These are phyloP conservation scores for Phytophthora multivora DNA, from an alignment of 352 stramenopile genomes.

Conservation along the genomic window DNA sequence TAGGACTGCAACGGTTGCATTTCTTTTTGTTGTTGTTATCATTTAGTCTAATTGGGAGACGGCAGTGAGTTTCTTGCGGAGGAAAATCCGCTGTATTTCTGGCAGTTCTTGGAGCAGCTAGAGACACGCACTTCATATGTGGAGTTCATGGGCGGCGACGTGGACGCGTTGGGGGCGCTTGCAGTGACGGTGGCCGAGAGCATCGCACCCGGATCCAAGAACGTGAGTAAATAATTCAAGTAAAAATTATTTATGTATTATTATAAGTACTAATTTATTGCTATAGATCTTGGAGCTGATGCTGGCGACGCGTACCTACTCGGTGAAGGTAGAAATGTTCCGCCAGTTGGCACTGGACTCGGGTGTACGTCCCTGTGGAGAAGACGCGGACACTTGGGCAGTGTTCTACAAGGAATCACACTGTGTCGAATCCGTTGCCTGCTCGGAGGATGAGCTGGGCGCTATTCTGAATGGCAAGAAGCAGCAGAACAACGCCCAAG, in stretches of 20 bases:
- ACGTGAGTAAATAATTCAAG: conserved; percentile 34
- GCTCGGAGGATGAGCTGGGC: conserved; percentile 54
- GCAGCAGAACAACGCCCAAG: conserved; percentile 27
- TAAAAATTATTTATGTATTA: conserved; percentile 3
- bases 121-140: conserved; percentile 38
- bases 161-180: conserved; percentile 53
- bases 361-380: conserved; percentile 54
- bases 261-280: conserved; percentile 11
- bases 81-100: conserved; percentile 81
- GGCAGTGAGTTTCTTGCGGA: conserved; percentile 79
- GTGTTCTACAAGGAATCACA: conserved; percentile 71
- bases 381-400: conserved; percentile 62
- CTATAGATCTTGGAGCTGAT: conserved; percentile 79
- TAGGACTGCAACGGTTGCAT: conserved; percentile 15
- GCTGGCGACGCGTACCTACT: conserved; percentile 78
- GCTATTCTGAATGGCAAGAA: conserved; percentile 34
- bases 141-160: conserved; percentile 39
- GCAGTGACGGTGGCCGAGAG: conserved; percentile 58
- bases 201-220: conserved; percentile 68
- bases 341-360: conserved; percentile 82
- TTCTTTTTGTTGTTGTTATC: background rate
- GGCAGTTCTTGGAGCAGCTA: conserved; percentile 69
- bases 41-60: no score
- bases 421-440: conserved; percentile 72
- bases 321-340: conserved; percentile 85